A percentile compares a stretch with the other conserved stretches of the same genome.
Evolutionary conservation across 2,329 filamentous ascomycete species (phyloP).

Genomic region (Apiospora marii): DNA sequence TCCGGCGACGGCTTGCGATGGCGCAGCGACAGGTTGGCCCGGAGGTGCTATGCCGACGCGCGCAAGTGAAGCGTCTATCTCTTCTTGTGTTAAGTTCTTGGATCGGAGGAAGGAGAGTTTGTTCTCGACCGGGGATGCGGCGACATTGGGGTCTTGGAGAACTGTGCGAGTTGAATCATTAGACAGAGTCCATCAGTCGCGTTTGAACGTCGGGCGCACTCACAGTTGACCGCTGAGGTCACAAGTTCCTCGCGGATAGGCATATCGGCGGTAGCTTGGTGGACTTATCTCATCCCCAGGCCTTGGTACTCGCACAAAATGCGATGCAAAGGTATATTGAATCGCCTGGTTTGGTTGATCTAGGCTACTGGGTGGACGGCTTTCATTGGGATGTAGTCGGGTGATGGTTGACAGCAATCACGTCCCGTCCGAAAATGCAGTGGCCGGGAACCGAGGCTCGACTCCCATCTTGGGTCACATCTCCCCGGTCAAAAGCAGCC

Average conservation of each 20-base stretch:
- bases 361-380: neutral
- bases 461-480: neutral
- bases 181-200: conserved; percentile 9
- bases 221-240: conserved; percentile 43
- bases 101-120: conserved; percentile 91
- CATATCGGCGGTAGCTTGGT: conserved; percentile 53
- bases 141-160: conserved; percentile 92
- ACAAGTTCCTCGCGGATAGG: conserved; percentile 86
- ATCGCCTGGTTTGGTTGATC: neutral
- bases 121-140: conserved; percentile 89
- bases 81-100: conserved; percentile 96
- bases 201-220: conserved; percentile 29
- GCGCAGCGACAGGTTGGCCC: conserved; percentile 31
- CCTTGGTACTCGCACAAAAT: neutral
- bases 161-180: conserved; percentile 60
- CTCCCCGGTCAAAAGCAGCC: neutral
- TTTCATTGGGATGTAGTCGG: neutral
- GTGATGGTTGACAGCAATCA: neutral
- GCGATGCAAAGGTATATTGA: neutral
- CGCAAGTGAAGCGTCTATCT: conserved; percentile 85
- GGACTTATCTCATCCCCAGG: neutral
- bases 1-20: conserved; percentile 54
- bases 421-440: neutral
- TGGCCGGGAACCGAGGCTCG: conserved; percentile 18
- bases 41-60: conserved; percentile 62